Evolutionary conservation across 495 filamentous ascomycete species (phyloP), one percentile per base, ranked within the genome.

Genomic region (Glonium stellatum): DNA sequence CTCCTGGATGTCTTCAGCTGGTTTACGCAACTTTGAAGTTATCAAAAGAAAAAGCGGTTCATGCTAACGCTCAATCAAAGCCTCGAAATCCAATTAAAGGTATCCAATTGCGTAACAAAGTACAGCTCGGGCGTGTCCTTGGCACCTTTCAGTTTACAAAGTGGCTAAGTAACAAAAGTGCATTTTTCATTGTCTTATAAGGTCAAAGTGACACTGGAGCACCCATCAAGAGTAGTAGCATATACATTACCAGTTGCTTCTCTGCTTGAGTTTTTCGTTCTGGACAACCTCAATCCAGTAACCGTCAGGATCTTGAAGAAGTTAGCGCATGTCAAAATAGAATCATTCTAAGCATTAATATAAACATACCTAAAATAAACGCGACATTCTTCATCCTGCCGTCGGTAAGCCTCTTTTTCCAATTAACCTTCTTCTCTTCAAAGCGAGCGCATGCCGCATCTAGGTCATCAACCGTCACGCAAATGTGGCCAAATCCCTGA

Each of bases 341-440:
- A 27, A 58, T 23, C 50, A 58, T 31, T 13, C 34, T 10, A 63
- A 19, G 47, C 35, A 21, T 1, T 21, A 42, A 8, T 21, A 31
- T n/a, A 27, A 19, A 65, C 72, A 39, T 63, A 73, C 71, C 73
- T 10, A 95, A 77, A 21, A 97, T 71, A 71, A 97, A 97, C 0
- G 93, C 93, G n/a, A 97, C 84, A 68, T 91, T 88, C 80, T 88
- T 90, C 90, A 95, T 96, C 42, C 87, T 78, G 0, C 91, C 92
- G 59, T 97, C 91, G 15, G 86, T 92, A 58, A 98, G 80, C 63
- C 88, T 79, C 84, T 97, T 97, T 81, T 96, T 95, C 87, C 90
- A 98, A 72, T 83, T 84, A 27, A 92, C 86, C 9, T 87, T 82
- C 67, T 88, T 76, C 12, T 81, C 80, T 71, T 97, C 93, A 67